Evolutionary conservation across 352 stramenopile genomes (phyloP), one percentile per base, ranked within the genome.

Genomic region (Globisporangium echinulatum): DNA sequence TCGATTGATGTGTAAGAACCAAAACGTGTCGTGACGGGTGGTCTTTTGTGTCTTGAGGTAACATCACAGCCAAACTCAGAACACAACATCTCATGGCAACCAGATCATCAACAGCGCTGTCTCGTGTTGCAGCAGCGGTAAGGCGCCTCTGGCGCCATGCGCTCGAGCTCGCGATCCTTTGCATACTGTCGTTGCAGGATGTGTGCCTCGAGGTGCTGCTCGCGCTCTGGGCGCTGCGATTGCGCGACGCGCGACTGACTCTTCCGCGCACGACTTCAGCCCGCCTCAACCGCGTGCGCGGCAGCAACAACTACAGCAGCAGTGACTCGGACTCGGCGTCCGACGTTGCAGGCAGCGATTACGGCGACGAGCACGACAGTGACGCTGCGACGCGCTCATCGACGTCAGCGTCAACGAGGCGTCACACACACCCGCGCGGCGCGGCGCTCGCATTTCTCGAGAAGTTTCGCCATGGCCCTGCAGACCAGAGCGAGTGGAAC

Each of bases 401-500:
- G 0, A 64, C 62, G 40, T 58, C 58, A 33, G 33, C 66, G 4
- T 11, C 54, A 25, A 7, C 60, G 11, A 2, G 11, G 0, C 46
- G 38, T 11, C 15, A 50, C 6, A 44, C 48, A 17, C 25, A 14
- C 14, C 42, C 3, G 37, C 15, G 44, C 56, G 15, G 40, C 48
- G 43, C 47, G 17, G 63, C 77, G 14, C 63, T 90, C 58, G 79
- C 75, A 56, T 76, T 91, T 55, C 68, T 93, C 40, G 77, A 90
- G 57, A 79, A 86, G 57, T 91, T 90, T 61, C 75, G 77, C 11
- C 77, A 82, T 6, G 83, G 80, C 0, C 83, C 83, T 0, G 81
- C 87, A 57, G 82, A 71, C 2, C 79, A 93, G 42, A 93, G 76
- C 69, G 85, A 92, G 61, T 90, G 85, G 81, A 90, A 92, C 54